Percentiles rank a stretch among this genome's conserved stretches.
Evolutionary conservation across 495 filamentous ascomycete genomes (phyloP).

Genomic region (Lindgomyces ingoldianus): DNA sequence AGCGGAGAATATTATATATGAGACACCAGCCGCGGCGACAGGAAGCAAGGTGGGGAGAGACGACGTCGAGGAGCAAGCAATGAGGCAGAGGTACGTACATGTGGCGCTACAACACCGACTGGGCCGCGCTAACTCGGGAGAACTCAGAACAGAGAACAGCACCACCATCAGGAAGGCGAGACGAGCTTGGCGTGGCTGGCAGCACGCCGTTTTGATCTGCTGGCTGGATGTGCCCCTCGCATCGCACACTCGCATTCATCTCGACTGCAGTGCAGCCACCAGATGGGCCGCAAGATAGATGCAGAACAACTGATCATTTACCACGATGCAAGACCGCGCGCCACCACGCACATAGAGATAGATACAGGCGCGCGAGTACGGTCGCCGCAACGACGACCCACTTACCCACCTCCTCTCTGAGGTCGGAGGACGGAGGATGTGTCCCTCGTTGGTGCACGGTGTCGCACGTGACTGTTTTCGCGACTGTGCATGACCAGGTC

Average conservation of each 20-base stretch:
- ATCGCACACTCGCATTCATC: constrained; percentile 8
- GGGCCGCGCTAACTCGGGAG: neutral
- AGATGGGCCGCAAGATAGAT: neutral
- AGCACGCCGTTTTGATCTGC: constrained; percentile 16
- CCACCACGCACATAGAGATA: neutral
- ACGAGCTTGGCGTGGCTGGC: constrained; percentile 15
- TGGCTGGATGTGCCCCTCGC: neutral
- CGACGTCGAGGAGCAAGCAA: neutral
- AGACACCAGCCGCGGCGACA: constrained; percentile 20
- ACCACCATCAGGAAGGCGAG: neutral
- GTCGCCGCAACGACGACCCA: neutral
- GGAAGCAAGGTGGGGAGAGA: neutral
- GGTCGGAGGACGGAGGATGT: neutral
- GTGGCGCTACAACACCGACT: neutral
- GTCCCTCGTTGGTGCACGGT: neutral
- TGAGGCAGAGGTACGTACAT: constrained; percentile 1
- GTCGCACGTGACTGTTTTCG: constrained; percentile 17
- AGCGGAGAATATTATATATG: constrained; percentile 22
- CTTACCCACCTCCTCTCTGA: neutral
- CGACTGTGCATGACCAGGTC: constrained; percentile 16
- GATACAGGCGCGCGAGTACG: too few species aligned
- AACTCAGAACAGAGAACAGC: neutral
- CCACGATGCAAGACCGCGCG: neutral
- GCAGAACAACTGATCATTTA: neutral
- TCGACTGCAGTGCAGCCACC: constrained; percentile 11